These are phyloP conservation scores for Fusarium continuum DNA, from an alignment of 2,329 filamentous ascomycete species.

Conservation along the genomic window DNA sequence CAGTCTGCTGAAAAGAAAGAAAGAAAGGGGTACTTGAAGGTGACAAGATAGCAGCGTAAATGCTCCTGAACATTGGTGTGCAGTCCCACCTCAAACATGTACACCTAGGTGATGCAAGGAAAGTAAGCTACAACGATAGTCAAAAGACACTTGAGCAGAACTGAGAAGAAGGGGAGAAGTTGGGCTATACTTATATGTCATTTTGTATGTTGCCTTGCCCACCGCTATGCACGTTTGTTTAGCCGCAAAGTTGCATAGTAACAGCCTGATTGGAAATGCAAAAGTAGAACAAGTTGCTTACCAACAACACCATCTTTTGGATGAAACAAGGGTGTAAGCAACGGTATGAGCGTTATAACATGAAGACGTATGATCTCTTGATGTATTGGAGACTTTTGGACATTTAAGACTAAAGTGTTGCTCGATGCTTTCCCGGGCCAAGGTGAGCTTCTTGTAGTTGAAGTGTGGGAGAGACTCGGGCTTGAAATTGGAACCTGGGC, in stretches of 20 bases:
- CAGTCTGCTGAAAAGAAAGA: neutral
- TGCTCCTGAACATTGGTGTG: neutral
- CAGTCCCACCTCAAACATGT: too few relatives aligned
- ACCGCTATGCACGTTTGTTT: neutral
- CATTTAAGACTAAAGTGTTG: neutral
- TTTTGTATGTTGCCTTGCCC: neutral
- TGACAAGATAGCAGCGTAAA: neutral
- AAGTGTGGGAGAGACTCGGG: neutral
- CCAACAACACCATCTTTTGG: neutral
- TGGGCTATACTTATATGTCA: neutral
- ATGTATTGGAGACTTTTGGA: neutral
- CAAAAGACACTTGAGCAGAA: neutral
- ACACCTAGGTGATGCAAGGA: too few relatives aligned
- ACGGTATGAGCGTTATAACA: neutral
- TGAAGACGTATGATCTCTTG: neutral
- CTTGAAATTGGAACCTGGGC: neutral
- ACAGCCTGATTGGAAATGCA: neutral
- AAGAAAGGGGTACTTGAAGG: neutral
- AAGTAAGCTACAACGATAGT: neutral
- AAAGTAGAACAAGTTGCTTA: neutral
- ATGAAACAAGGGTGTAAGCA: neutral
- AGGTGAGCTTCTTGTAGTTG: too few relatives aligned
- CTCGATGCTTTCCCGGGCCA: too few relatives aligned
- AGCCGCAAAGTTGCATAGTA: neutral
- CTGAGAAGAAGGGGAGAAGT: neutral